phyloP scores from a whole-genome alignment of 2,329 filamentous ascomycete species.

The Huntiella moniliformis region DNA sequence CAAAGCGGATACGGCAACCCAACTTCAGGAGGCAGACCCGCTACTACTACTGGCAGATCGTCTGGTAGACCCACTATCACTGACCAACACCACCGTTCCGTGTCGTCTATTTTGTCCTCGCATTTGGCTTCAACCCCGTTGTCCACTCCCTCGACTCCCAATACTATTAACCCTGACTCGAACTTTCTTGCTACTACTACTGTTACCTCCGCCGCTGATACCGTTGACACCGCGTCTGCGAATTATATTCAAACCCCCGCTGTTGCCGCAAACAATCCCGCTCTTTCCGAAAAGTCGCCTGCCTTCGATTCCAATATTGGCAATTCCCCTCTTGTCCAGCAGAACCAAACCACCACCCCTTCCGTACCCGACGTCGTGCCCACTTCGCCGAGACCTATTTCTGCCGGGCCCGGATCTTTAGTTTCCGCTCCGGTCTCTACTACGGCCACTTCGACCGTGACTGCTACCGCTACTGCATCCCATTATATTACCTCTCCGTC shows the following conservation, averaged over 20 bases:
- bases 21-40: not conserved
- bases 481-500: not conserved
- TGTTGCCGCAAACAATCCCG: not conserved
- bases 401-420: not conserved
- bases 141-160: not conserved
- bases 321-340: too few relatives aligned
- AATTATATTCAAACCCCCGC: not conserved
- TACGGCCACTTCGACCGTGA: slow-evolving; percentile 6
- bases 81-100: not conserved
- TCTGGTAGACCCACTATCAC: too few relatives aligned
- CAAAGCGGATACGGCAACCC: not conserved
- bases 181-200: not conserved
- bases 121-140: not conserved
- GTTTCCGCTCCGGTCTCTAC: slow-evolving; percentile 7
- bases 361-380: not conserved
- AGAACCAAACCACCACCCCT: too few relatives aligned
- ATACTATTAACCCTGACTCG: not conserved
- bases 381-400: not conserved
- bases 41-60: too few relatives aligned
- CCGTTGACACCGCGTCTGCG: too few relatives aligned
- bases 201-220: not conserved
- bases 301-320: not conserved
- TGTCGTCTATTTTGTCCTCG: slow-evolving; percentile 5
- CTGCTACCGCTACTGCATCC: slow-evolving; percentile 3
- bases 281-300: not conserved